Evolutionary conservation across 2,329 filamentous ascomycete species (phyloP), one percentile per base, ranked within the genome.

Genomic region (Trichoderma harzianum): DNA sequence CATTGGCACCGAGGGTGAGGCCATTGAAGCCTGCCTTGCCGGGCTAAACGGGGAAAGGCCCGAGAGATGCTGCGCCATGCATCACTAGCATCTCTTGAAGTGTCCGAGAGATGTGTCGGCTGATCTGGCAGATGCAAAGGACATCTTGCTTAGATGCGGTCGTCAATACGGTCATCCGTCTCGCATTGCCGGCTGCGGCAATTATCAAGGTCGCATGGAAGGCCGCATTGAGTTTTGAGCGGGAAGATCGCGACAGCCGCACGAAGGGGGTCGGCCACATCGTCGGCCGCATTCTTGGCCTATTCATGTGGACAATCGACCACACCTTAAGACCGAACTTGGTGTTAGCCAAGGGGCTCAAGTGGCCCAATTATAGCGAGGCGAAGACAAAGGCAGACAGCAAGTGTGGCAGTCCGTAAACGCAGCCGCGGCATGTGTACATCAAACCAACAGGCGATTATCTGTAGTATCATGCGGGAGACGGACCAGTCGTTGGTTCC

Each of bases 141-240:
- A 16, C 63, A 62, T 60, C n/a, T 62, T 61, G 36, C 39, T 69
- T 43, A 47, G 55, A 62, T 34, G 34, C 43, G 51, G 51, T 21
- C 47, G 14, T 36, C 26, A 57, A 36, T 57, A 24, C 43, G 65
- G 47, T 32, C 58, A 53, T n/a, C 51, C 36, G 51, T 53, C 32
- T 55, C 43, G 47, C 39, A 72, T 55, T 72, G 66, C 71, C 71
- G 58, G 47, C 26, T 53, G 43, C 71, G 71, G 67, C 70, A 69
- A 69, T 43, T 63, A 34, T 39, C 32, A 57, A 24, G 72, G 72
- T 39, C 72, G 72, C 72, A 73, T 63, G 39, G 28, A 58, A 32
- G 72, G 72, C 71, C 72, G 72, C 72, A 73, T 73, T 69, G 71
- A 64, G 28, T 53, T 47, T 72, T 70, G 51, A 64, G 51, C 71